Base-by-base conservation (phyloP, 2,329 filamentous ascomycete genomes). In the Pseudogymnoascus sp. region DNA sequence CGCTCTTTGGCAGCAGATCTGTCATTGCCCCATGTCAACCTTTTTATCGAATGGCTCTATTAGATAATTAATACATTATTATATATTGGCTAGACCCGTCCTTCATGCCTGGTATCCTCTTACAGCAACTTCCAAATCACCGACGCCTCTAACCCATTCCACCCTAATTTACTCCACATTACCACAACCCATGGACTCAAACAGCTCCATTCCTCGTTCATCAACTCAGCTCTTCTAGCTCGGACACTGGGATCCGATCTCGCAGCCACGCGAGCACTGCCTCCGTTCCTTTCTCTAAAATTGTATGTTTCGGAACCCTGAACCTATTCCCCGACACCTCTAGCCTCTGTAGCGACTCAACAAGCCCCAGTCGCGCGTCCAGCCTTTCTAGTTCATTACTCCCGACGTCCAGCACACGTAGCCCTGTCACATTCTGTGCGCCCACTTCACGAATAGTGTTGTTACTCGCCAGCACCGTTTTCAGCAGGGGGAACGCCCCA, bases 251-350 rank as follows among this genome's bases (percentile, higher is more conserved):
- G 35, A 96, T 87, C 61, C 88, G 82, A 28, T 90, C 88, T 63
- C 89, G 82, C 58, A 97, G 74, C 88, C 91, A 96, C 58, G 85
- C 80, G 66, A 97, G 76, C 0, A 91, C 87, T 2, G 90, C 88
- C 67, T 96, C 91, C 0, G 92, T 97, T 0, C 93, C 93, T 64
- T 91, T 89, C 63, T 93, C 89, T 57, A 97, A 76, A 6, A 96
- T 82, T 64, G 88, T 89, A 77, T 88, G 92, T 61, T 89, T 84
- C 0, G 93, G 93, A 32, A 97, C 91, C 32, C 90, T 81, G 75
- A 97, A 97, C 32, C 86, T 81, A 71, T 97, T 97, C 0, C 91
- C 91, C 28, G 83, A 83, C 3, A 96, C 88, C 57, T 96, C 88
- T 8, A 97, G 76, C 60, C 82, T 73, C 79, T 88, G 76, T 75